Base-by-base conservation (phyloP, 371 early-diverging fungal genomes). In the Haplosporangium sp. region DNA sequence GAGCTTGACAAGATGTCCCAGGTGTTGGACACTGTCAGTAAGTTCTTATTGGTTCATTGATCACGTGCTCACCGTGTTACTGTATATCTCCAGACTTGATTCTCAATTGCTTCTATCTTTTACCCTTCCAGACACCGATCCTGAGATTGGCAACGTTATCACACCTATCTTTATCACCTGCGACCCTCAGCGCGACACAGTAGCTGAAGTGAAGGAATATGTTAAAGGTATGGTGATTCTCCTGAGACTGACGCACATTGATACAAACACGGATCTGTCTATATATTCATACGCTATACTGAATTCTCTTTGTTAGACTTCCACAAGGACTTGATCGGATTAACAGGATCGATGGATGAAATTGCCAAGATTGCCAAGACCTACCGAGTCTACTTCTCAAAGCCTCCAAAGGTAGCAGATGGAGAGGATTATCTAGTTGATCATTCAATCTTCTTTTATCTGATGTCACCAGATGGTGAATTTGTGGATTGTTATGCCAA, bases 1-100 rank as follows among this genome's bases (percentile, higher is more conserved):
- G 99, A 99, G 84, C 85, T 99, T 61, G 98, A 99, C 77, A 98
- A 97, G 86, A 97, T 99, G 92, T 93, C 95, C 5, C 91, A 93
- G 65, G 94, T 96, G 13, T 89, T 97, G n/a, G 94, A 96, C 40
- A 84, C 77, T 4, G 76, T 96, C 59, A 91, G 94, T 90, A 89
- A 83, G 87, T 77, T 11, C n/a, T 39, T 52, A 52, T 44, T 45
- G 39, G 57, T 56, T 45, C 61, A 27, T 27, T 27, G 27, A 27
- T 27, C 27, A 27, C 27, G 27, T 27, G 27, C 27, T 27, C 1
- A 27, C 27, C 27, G 27, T 27, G 27, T 27, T 27, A 27, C 27
- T 27, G 27, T 27, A 27, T 27, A 27, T 27, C 27, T 27, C 1
- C 27, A 27, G 27, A 27, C 40, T 55, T 27, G 61, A 27, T 40